phyloP scores from a whole-genome alignment of 1,284 basidiomycete genomes.

The Ganoderma sp. region DNA sequence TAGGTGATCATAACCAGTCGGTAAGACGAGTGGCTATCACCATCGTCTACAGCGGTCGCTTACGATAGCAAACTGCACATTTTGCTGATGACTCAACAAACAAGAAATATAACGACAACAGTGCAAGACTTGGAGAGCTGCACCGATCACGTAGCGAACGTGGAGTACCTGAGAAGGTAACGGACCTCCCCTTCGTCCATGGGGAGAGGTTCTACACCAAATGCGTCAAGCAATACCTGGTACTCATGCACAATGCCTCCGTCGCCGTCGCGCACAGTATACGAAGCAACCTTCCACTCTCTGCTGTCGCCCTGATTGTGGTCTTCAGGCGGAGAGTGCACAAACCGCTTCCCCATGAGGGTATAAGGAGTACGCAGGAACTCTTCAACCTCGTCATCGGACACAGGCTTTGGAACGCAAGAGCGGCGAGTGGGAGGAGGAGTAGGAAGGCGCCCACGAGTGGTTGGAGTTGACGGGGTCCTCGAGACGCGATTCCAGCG shows the following conservation, averaged over 20 bases:
- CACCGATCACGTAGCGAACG: background rate
- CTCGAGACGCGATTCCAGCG: background rate
- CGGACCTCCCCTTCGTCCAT: conserved; percentile 18
- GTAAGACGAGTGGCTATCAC: background rate
- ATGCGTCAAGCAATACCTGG: conserved; percentile 10
- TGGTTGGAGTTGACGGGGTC: background rate
- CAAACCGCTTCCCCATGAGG: conserved; percentile 18
- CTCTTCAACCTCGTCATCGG: conserved; percentile 4
- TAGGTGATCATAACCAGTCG: background rate
- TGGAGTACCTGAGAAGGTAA: conserved; percentile 14
- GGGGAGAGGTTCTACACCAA: conserved; percentile 12
- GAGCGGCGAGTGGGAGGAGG: conserved; percentile 1
- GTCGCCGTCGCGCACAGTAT: conserved; percentile 13
- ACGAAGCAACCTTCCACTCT: conserved; percentile 18
- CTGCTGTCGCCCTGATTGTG: conserved; percentile 14
- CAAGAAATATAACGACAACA: too few species aligned
- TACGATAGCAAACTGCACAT: background rate
- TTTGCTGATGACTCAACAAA: background rate
- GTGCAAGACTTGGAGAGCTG: too few species aligned
- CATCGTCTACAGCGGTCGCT: too few species aligned
- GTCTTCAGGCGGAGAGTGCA: conserved; percentile 5
- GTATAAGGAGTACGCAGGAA: conserved; percentile 13
- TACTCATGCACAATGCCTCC: conserved; percentile 19
- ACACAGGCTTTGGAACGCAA: conserved; percentile 6
- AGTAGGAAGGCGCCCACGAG: background rate